Conservation (phyloP, 106 monocot species). For the Xerophyta viscosa region DNA sequence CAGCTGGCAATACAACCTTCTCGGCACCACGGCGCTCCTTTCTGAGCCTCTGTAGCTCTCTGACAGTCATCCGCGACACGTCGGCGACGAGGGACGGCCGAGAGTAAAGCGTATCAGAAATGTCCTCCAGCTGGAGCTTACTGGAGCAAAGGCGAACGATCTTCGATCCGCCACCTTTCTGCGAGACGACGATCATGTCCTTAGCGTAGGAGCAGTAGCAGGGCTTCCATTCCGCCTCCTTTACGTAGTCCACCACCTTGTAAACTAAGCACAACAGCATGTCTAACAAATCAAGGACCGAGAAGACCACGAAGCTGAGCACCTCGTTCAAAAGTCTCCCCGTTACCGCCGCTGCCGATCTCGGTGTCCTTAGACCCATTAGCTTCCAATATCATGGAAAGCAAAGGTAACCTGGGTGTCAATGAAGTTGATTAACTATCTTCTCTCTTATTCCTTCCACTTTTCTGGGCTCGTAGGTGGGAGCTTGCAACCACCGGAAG, state of each 20-base stretch:
- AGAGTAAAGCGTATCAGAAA: conserved; percentile 78
- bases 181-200: conserved; percentile 50
- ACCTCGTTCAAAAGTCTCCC: conserved; percentile 49
- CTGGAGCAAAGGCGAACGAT: conserved; percentile 44
- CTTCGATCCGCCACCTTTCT: conserved; percentile 32
- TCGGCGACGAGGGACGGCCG: conserved; percentile 50
- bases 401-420: background rate
- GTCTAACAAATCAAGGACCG: conserved; percentile 57
- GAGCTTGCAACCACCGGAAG: background rate
- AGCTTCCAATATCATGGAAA: background rate
- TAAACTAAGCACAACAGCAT: conserved; percentile 63
- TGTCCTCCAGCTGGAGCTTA: conserved; percentile 65
- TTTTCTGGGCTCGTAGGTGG: conserved; percentile 1
- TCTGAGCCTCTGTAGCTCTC: conserved; percentile 42
- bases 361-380: background rate
- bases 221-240: conserved; percentile 65
- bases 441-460: background rate
- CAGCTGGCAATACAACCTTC: background rate
- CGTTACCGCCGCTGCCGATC: conserved; percentile 6
- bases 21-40: background rate
- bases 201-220: conserved; percentile 67
- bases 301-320: conserved; percentile 68
- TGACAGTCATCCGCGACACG: conserved; percentile 19
- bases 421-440: no score
- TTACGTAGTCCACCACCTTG: conserved; percentile 60